Base-by-base conservation (phyloP, 2,329 filamentous ascomycete genomes). In the Sodiomyces alkalinus region DNA sequence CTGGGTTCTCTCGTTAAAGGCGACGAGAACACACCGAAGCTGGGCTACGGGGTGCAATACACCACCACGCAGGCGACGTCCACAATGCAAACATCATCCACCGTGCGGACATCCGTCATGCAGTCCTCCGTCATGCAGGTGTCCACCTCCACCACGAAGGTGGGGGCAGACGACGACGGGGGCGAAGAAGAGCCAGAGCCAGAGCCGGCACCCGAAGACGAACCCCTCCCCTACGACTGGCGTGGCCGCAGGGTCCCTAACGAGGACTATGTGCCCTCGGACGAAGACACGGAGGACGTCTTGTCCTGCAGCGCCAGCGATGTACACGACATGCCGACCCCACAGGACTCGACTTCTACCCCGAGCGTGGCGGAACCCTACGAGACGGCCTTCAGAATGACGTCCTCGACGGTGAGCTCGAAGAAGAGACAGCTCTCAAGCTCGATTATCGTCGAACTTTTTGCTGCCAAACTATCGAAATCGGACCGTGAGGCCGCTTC, bases 1-100 rank as follows among this genome's bases (percentile, higher is more conserved):
- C 39, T 51, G 4, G 56, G 53, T 0, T 49, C 50, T 3, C 35
- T 59, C 12, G 15, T 35, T 2, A 33, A 35, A 13, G 33, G 28
- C 10, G 36, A 36, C 7, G 37, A 34, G 19, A 23, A 22, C 4
- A 27, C 12, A 15, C 28, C 23, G 8, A 5, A 11, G 23, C 23
- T 16, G 23, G 5, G 15, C 8, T 16, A 25, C 15, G 9, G 16
- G 4, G 23, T 17, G 15, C 23, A 22, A 5, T 12, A 22, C 21
- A 13, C 2, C 21, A 22, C 21, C n/a, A 4, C 7, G 21, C 7
- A 22, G n/a, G n/a, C 22, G 12, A n/a, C 23, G 8, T 6, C 8
- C 1, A n/a, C n/a, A n/a, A n/a, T n/a, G n/a, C n/a, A n/a, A n/a
- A n/a, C n/a, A n/a, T n/a, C n/a, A n/a, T n/a, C n/a, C n/a, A n/a